Percentiles rank a stretch among this genome's conserved stretches.
phyloP scores from a whole-genome alignment of 1,284 basidiomycete genomes.

The Dichomitus squalens region DNA sequence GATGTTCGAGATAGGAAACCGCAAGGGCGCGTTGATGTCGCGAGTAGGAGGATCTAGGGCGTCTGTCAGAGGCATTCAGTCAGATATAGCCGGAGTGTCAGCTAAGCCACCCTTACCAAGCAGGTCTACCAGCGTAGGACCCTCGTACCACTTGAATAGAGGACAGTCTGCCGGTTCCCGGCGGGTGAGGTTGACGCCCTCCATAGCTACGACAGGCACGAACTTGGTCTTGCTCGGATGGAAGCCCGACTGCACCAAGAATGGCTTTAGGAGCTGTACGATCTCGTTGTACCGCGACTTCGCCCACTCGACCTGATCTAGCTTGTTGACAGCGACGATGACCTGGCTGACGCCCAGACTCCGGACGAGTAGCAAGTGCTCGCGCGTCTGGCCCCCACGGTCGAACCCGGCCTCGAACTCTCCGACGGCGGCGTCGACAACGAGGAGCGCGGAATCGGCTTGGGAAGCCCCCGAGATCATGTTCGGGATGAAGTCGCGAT shows the following conservation, averaged over 20 bases:
- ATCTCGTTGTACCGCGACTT: constrained; percentile 87
- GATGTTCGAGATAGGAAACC: constrained; percentile 93
- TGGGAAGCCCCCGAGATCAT: constrained; percentile 99
- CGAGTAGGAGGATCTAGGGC: constrained; percentile 80
- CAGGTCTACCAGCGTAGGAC: constrained; percentile 83
- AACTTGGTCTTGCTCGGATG: constrained; percentile 78
- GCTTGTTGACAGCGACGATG: constrained; percentile 93
- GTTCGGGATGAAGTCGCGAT: constrained; percentile 97
- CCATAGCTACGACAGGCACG: constrained; percentile 89
- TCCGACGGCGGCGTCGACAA: constrained; percentile 88
- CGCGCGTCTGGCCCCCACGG: constrained; percentile 93
- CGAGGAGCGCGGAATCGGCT: constrained; percentile 95
- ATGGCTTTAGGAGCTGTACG: constrained; percentile 71
- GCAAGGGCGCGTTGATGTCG: constrained; percentile 76
- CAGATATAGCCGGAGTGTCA: not conserved
- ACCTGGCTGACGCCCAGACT: constrained; percentile 95
- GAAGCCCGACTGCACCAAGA: constrained; percentile 89
- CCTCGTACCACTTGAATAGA: constrained; percentile 80
- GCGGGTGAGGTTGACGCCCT: constrained; percentile 83
- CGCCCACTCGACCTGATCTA: constrained; percentile 89
- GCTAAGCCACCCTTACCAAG: constrained; percentile 57
- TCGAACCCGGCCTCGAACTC: constrained; percentile 98
- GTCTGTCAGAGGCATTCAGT: constrained; percentile 49
- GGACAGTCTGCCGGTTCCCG: constrained; percentile 49
- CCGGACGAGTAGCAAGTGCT: constrained; percentile 91